phyloP scores from a whole-genome alignment of 2,329 filamentous ascomycete species.

The Arthroderma sp. region DNA sequence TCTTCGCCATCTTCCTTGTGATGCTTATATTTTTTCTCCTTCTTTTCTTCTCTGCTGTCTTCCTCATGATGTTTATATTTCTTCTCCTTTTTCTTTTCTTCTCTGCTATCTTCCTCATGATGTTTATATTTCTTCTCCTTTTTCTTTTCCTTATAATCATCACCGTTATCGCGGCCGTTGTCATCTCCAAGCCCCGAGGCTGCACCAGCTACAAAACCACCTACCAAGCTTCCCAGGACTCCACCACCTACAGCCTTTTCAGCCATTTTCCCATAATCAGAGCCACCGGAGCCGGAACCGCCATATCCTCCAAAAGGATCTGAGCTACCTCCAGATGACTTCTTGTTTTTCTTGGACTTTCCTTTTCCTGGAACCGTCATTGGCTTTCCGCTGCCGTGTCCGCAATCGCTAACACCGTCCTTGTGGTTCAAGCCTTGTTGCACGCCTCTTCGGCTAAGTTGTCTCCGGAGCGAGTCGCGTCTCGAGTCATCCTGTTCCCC shows the following conservation, averaged over 20 bases:
- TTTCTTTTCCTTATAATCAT: constrained; percentile 6
- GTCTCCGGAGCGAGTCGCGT: constrained; percentile 54
- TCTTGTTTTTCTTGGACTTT: constrained; percentile 7
- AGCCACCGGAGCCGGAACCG: constrained; percentile 12
- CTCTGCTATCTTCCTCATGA: constrained; percentile 12
- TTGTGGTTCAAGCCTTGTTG: constrained; percentile 70
- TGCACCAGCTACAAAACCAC: constrained; percentile 45
- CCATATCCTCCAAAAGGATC: constrained; percentile 27
- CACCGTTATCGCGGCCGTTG: constrained; percentile 33
- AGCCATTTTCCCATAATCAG: constrained; percentile 38
- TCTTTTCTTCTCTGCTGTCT: constrained; percentile 11
- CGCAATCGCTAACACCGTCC: constrained; percentile 67
- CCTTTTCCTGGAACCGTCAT: constrained; percentile 56
- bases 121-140: constrained; percentile 9
- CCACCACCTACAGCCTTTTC: constrained; percentile 51
- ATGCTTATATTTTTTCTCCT: not conserved
- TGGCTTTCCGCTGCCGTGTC: constrained; percentile 72
- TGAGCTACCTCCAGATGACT: constrained; percentile 12
- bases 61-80: constrained; percentile 10
- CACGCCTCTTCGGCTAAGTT: constrained; percentile 69
- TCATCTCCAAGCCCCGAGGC: constrained; percentile 51
- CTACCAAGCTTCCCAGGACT: constrained; percentile 56
- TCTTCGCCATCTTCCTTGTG: not conserved
- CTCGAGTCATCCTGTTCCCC: constrained; percentile 47
- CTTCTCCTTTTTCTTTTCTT: constrained; percentile 9